Percentiles rank a stretch among this genome's conserved stretches.
Conservation (phyloP, 345 rosid species). For the Hibiscus mutabilis region DNA sequence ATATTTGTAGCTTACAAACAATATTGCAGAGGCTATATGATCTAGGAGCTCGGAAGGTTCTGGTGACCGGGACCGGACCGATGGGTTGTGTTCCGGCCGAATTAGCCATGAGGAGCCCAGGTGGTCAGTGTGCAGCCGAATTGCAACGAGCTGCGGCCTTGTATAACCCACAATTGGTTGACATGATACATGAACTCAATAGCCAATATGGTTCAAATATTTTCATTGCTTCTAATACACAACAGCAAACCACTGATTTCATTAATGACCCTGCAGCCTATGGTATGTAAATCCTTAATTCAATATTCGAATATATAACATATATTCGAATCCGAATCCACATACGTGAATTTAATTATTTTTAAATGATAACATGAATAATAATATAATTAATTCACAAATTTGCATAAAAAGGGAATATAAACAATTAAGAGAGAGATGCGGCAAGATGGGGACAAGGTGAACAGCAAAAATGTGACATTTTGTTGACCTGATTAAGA, state of each 20-base stretch:
- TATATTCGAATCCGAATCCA: too few relatives aligned
- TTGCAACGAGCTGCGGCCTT: constrained; percentile 54
- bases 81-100: constrained; percentile 81
- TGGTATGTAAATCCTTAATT: constrained; percentile 28
- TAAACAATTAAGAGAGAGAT: background rate
- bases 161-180: constrained; percentile 53
- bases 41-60: constrained; percentile 70
- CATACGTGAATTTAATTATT: background rate
- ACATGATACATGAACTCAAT: constrained; percentile 50
- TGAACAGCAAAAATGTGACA: background rate
- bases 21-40: constrained; percentile 18
- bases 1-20: background rate
- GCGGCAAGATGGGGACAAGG: background rate
- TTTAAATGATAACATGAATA: background rate
- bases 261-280: constrained; percentile 44
- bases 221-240: constrained; percentile 52
- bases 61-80: constrained; percentile 88
- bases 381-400: background rate
- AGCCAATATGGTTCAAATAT: constrained; percentile 28
- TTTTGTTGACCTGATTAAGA: background rate
- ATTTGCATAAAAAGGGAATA: background rate
- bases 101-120: constrained; percentile 43
- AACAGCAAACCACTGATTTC: constrained; percentile 42
- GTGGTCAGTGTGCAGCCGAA: constrained; percentile 48
- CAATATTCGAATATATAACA: too few relatives aligned